Conservation (phyloP, 192 early-diverging fungal genomes). For the Geosiphon pyriformis region DNA sequence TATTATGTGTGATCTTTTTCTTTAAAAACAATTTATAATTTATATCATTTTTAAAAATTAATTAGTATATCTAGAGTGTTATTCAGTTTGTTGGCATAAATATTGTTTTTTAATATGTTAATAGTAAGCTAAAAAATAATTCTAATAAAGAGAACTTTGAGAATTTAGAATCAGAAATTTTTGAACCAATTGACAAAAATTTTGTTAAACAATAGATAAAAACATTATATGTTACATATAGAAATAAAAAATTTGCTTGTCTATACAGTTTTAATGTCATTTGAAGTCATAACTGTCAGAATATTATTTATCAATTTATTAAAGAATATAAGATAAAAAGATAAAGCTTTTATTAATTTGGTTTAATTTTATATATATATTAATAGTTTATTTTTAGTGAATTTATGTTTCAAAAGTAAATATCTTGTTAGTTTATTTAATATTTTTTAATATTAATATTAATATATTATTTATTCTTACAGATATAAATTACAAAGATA, state of each 20-base stretch:
- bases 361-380: too few species aligned
- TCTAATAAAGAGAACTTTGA: not conserved
- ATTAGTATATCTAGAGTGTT: not conserved
- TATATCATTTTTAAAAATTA: not conserved
- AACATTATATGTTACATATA: not conserved
- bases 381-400: not conserved
- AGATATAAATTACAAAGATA: too few species aligned
- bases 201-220: not conserved
- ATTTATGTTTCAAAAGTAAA: not conserved
- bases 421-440: not conserved
- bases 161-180: too few species aligned
- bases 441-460: not conserved
- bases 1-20: not conserved
- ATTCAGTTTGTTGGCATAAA: too few species aligned
- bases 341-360: not conserved
- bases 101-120: too few species aligned
- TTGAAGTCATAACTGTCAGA: not conserved
- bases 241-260: not conserved
- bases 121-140: not conserved
- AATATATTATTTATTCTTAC: not conserved
- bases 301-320: not conserved
- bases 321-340: not conserved
- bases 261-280: not conserved
- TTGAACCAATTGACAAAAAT: too few species aligned
- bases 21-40: not conserved